Percentiles rank a stretch among this genome's conserved stretches.
Evolutionary conservation across 805 yeast genomes (phyloP).

Genomic region (Yueomyces sp.): DNA sequence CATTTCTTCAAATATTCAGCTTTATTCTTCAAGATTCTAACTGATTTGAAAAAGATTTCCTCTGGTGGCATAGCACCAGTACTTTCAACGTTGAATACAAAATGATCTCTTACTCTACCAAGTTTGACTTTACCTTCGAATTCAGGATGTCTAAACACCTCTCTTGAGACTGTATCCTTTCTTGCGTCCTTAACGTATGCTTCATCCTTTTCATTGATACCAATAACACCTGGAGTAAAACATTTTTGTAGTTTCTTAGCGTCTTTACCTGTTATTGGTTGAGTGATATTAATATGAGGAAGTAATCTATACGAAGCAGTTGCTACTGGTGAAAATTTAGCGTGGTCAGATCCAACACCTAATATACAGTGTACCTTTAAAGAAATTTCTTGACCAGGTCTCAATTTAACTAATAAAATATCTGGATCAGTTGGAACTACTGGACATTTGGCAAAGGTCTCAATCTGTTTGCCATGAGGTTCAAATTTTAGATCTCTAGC

Average conservation of each 20-base stretch:
- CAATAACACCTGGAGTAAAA: conserved; percentile 90
- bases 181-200: conserved; percentile 84
- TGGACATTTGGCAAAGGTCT: conserved; percentile 50
- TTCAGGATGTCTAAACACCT: conserved; percentile 86
- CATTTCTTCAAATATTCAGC: conserved; percentile 68
- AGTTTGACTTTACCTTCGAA: conserved; percentile 79
- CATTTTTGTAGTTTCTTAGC: conserved; percentile 77
- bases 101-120: conserved; percentile 86
- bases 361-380: conserved; percentile 80
- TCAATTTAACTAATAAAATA: conserved; percentile 76
- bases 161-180: conserved; percentile 93
- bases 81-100: conserved; percentile 86
- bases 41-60: conserved; percentile 85
- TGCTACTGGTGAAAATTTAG: conserved; percentile 93
- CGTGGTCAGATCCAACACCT: conserved; percentile 91
- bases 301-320: conserved; percentile 91
- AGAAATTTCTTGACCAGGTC: conserved; percentile 95
- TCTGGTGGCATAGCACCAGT: conserved; percentile 97
- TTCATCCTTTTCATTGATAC: conserved; percentile 45
- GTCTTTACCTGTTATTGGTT: conserved; percentile 61
- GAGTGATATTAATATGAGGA: conserved; percentile 69
- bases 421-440: conserved; percentile 78
- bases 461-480: conserved; percentile 81
- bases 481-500: conserved; percentile 82
- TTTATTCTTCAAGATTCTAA: conserved; percentile 74